These are phyloP conservation scores for Priceomyces carsonii DNA, from an alignment of 805 yeast species.

Conservation along the genomic window DNA sequence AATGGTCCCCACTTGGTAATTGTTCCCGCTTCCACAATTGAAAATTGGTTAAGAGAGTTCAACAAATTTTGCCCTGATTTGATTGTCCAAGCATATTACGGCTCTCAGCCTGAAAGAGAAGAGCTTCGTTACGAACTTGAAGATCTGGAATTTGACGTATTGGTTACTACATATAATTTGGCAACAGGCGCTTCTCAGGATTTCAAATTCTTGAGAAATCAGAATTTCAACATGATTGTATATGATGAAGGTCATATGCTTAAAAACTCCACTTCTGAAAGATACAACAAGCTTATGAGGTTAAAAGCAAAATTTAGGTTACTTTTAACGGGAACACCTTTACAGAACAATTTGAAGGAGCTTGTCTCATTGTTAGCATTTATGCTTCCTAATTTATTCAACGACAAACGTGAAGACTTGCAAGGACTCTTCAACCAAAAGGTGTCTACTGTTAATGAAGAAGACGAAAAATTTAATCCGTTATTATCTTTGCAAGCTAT, in stretches of 20 bases:
- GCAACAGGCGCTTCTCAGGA: conserved; percentile 88
- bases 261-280: conserved; percentile 83
- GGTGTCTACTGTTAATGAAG: conserved; percentile 62
- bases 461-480: conserved; percentile 61
- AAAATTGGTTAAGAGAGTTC: conserved; percentile 96
- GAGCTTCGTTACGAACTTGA: conserved; percentile 73
- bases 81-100: conserved; percentile 90
- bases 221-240: conserved; percentile 81
- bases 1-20: conserved; percentile 88
- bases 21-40: conserved; percentile 95
- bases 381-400: conserved; percentile 81
- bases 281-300: conserved; percentile 85
- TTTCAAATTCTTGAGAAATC: conserved; percentile 70
- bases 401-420: conserved; percentile 78
- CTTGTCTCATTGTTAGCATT: conserved; percentile 87
- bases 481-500: conserved; percentile 89
- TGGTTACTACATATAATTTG: conserved; percentile 90
- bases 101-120: conserved; percentile 79
- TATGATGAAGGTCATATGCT: conserved; percentile 98
- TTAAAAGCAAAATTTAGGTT: conserved; percentile 82
- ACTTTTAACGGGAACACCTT: conserved; percentile 92
- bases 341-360: conserved; percentile 90
- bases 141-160: conserved; percentile 70
- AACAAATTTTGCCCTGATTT: conserved; percentile 81
- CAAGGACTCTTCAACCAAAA: conserved; percentile 84